Base-by-base conservation (phyloP, 257 asterid genomes). In the Przewalskia tangutica region DNA sequence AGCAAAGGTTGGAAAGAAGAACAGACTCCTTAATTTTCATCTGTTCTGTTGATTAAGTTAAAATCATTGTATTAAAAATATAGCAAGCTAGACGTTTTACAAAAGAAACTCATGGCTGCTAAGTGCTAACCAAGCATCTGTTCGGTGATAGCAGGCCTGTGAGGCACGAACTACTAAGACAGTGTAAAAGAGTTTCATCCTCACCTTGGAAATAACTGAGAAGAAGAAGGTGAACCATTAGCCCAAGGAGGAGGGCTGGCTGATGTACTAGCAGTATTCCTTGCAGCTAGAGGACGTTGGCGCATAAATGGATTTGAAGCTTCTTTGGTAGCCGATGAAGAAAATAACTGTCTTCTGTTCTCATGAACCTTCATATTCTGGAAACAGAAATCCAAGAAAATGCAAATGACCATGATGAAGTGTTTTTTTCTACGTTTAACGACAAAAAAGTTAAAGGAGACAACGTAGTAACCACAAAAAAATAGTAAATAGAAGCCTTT, bases 361-460 rank as follows among this genome's bases (percentile, higher is more conserved):
- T 93, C 98, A 55, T 92, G 97, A 88, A 90, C 94, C 86, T 95
- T 95, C 86, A 94, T 80, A 86, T 94, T 95, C 99, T 94, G 91
- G 70, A 58, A 18, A 68, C 48, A 73, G 48, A 59, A 66, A 32
- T 23, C 23, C 70, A 64, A 64, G 38, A 73, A 79, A 79, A 76
- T 44, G 77, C 63, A 75, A 50, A 55, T 55, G 51, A 53, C 56
- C 46, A 63, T 9, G 16, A 27, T 53, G 38, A 64, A 50, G 73
- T 54, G 77, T 48, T 80, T 65, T 80, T 66, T 70, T 59, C 54
- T 80, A 79, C 83, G 18, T 66, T 50, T 48, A 48, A 46, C 2
- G 17, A 64, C 56, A 53, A 80, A 58, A 23, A 13, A 80, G 59
- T 18, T 80, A 17, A 27, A 14, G 76, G 59, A 56, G 9, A 54